Base-by-base conservation (phyloP, 2,329 filamentous ascomycete genomes). In the Berkeleyomyces rouxiae region DNA sequence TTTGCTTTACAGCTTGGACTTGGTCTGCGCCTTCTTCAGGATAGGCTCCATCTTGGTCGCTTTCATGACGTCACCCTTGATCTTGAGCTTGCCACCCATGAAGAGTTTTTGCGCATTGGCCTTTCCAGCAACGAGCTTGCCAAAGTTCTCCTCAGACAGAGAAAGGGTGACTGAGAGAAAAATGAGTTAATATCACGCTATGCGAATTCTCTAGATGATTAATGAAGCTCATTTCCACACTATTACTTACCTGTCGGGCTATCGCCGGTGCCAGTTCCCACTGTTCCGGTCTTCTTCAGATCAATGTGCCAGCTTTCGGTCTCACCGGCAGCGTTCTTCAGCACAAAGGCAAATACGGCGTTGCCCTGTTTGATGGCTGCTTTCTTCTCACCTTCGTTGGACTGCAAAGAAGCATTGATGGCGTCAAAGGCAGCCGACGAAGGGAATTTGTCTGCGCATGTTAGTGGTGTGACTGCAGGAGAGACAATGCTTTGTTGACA, bases 61-160 rank as follows among this genome's bases (percentile, higher is more conserved):
- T 83, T 96, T 96, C 92, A 97, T 97, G 66, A 97, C 84, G 74
- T 97, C 90, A 67, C 93, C 93, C 83, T 90, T 95, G 73, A 97
- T 83, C 87, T 97, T 99, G 72, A 99, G 80, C 81, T 96, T 96
- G 70, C 93, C 93, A n/a, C 83, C 83, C 92, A 99, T 97, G 78
- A 97, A 96, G 67, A 99, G 78, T 69, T 86, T 85, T 80, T 99
- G 93, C 63, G 93, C 90, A 72, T 96, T 96, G 69, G 88, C 90
- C 79, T 95, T 90, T 72, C 93, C 93, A 44, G 79, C 71, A 62
- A 95, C 85, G 67, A 99, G 82, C 72, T 87, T 85, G 67, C 78
- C 83, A 72, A 99, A 99, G 75, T 97, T 90, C 64, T 83, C 82
- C 66, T 99, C 93, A 65, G 85, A 88, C 68, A 97, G 82, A 4